Base-by-base conservation (phyloP, 805 yeast genomes). In the Metschnikowia vanudenii region DNA sequence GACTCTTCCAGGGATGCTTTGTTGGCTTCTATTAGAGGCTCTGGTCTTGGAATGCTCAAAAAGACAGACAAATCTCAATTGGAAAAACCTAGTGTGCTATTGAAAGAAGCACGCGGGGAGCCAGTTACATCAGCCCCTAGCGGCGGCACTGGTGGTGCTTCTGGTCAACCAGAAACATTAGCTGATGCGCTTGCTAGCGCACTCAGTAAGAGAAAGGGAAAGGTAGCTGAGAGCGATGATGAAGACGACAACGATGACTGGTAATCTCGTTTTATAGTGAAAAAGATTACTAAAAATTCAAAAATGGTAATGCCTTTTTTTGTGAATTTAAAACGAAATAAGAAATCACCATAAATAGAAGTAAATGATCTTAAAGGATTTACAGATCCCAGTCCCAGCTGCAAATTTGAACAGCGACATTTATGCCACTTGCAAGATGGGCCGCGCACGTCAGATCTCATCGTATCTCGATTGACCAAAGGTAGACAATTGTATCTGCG, bases 171-270 rank as follows among this genome's bases (percentile, higher is more conserved):
- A 1, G 85, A 81, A 1, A 74, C 80, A 12, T 68, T 90, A 48
- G 96, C 96, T 1, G 95, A 88, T 64, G 96, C 96, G 0, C 69
- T 90, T 43, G 89, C 95, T 9, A 87, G 87, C 14, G 98, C 97
- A 3, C 75, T 92, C 54, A 86, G 76, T 57, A 79, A 81, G 46
- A 78, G 97, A 60, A 92, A 92, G 67, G 81, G 79, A 17, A 89
- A 88, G 63, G 96, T 92, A 7, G 77, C 87, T 1, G 80, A 75
- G 16, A 82, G 89, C 54, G 96, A 89, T 53, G 94, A 85, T 49
- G 96, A 87, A 55, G 94, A 86, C 53, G 91, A 86, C 49, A 96
- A 88, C 43, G 73, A 69, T 29, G 72, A 68, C 24, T 69, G 73
- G 72, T 68, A 46, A 54, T 12, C 14, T 10, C 29, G 8, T 9